Base-by-base conservation (phyloP, 345 rosid species). In the Sonneratia caseolaris region DNA sequence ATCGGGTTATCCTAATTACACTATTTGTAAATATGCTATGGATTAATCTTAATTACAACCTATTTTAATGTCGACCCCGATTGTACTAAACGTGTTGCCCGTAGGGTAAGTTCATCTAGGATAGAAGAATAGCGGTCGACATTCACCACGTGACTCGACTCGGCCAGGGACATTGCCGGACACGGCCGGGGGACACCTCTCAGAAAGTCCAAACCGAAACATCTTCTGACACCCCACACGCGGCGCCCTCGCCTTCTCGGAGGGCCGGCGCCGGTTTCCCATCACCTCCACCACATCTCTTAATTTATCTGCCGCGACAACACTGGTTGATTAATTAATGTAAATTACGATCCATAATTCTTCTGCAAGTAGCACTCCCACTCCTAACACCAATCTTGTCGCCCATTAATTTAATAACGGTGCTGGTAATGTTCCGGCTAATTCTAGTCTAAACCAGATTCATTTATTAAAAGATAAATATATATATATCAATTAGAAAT, bases 181-280 rank as follows among this genome's bases (percentile, higher is more conserved):
- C 66, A 15, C 38, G 37, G 66, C 66, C 66, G 12, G 64, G 3
- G 64, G 10, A 42, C 13, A 4, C 3, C 51, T 2, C 51, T 3
- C 0, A 22, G 12, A 57, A n/a, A 57, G 13, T 57, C 64, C 64
- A 57, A 57, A 57, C 9, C 64, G 4, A 24, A 56, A 62, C 66
- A 32, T 35, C 55, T n/a, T 40, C 74, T 73, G 73, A 62, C 78
- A 71, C 65, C 67, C 68, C 81, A 84, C 91, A 87, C 86, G 86
- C 83, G 87, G 77, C 82, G 40, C 5, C 62, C 37, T 42, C 59
- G 71, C 78, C 45, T 62, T 59, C 59, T 76, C 81, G 64, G 38
- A 68, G 64, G 74, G 56, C 73, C 75, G 43, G 57, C 68, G 72
- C 64, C 72, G 72, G 64, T 51, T 37, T 19, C 59, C 40, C 59